Evolutionary conservation across 2,329 filamentous ascomycete species (phyloP).

Genomic region (Cladorrhinum sp.): DNA sequence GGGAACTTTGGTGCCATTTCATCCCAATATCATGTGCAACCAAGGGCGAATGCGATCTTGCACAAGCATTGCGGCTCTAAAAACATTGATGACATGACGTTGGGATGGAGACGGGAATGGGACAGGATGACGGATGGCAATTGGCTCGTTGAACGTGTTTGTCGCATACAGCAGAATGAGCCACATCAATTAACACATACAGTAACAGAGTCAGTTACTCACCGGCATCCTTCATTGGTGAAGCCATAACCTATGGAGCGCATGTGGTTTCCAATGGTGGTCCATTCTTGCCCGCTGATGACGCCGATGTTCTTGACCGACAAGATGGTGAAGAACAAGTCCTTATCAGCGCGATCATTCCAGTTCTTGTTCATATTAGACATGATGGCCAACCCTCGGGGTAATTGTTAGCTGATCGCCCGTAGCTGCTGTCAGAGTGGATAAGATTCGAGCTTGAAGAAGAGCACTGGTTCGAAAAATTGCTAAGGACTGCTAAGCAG

Average conservation of each 20-base stretch:
- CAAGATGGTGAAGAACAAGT: slow-evolving; percentile 61
- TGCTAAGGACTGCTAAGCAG: slow-evolving; percentile 31
- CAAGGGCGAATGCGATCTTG: background rate
- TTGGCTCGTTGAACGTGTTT: background rate
- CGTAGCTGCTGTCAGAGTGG: slow-evolving; percentile 18
- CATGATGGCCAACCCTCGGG: slow-evolving; percentile 37
- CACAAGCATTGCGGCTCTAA: background rate
- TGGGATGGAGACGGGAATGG: too few relatives aligned
- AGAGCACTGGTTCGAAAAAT: slow-evolving; percentile 22
- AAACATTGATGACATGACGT: background rate
- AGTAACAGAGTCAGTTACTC: slow-evolving; percentile 33
- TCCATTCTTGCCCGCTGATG: slow-evolving; percentile 62
- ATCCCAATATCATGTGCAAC: background rate
- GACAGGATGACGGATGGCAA: background rate
- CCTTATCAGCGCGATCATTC: slow-evolving; percentile 60
- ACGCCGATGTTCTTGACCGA: slow-evolving; percentile 62
- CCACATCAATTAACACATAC: background rate
- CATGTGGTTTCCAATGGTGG: slow-evolving; percentile 60
- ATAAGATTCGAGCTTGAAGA: slow-evolving; percentile 6
- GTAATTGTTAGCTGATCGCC: slow-evolving; percentile 10
- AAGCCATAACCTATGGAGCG: slow-evolving; percentile 58
- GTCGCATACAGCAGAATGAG: background rate
- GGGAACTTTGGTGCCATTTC: background rate
- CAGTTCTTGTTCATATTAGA: slow-evolving; percentile 50
- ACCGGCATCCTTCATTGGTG: slow-evolving; percentile 64